A percentile compares a stretch with the other conserved stretches of the same genome.
Evolutionary conservation across 306 rosid genomes (phyloP).

Genomic region (Vigna trinervia): DNA sequence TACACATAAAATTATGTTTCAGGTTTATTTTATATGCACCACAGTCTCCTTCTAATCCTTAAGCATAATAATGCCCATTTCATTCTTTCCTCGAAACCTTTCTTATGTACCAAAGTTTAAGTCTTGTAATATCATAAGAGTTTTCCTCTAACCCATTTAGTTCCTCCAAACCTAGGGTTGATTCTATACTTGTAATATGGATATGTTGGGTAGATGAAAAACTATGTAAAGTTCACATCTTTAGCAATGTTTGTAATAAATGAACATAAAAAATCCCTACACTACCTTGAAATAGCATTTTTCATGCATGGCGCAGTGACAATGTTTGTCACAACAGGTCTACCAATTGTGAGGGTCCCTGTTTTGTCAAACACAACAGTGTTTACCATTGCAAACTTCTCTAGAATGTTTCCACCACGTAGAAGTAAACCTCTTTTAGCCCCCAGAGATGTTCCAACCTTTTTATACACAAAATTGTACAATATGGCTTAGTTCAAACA

Average conservation of each 20-base stretch:
- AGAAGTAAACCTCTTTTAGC: slow-evolving; percentile 88
- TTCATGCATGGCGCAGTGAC: slow-evolving; percentile 54
- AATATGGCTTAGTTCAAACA: slow-evolving; percentile 24
- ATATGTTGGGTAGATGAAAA: slow-evolving; percentile 27
- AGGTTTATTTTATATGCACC: neutral
- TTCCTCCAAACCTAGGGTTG: neutral
- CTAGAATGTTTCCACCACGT: slow-evolving; percentile 95
- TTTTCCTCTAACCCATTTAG: neutral
- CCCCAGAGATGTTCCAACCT: slow-evolving; percentile 98
- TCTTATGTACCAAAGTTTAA: neutral
- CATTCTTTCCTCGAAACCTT: neutral
- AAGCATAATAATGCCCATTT: no score
- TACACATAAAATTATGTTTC: neutral
- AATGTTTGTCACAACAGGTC: slow-evolving; percentile 87
- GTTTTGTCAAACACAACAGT: slow-evolving; percentile 94
- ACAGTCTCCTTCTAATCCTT: neutral
- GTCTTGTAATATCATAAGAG: neutral
- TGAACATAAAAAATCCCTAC: slow-evolving; percentile 26
- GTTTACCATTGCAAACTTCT: slow-evolving; percentile 87
- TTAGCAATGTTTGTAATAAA: neutral
- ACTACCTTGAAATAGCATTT: slow-evolving; percentile 61
- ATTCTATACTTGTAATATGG: slow-evolving; percentile 19
- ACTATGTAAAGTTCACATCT: slow-evolving; percentile 5
- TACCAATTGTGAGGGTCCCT: slow-evolving; percentile 95
- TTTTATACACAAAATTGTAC: slow-evolving; percentile 40